Evolutionary conservation across 768 basidiomycete genomes (phyloP), one percentile per base, ranked within the genome.

Genomic region (Leccinum incarnatum): DNA sequence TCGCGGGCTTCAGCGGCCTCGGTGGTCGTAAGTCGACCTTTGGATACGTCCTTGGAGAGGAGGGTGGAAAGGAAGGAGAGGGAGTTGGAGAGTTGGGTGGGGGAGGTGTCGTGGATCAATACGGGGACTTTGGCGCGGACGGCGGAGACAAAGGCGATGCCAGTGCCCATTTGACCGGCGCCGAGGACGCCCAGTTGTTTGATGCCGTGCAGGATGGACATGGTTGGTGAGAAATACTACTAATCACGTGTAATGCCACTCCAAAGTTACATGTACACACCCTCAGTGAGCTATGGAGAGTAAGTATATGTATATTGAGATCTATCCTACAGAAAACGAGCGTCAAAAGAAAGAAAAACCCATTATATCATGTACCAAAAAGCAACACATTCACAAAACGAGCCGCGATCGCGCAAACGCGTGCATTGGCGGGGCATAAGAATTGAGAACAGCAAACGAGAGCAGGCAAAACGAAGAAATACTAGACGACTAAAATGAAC

Each of bases 91-190:
- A 97, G 79, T 69, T 96, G 93, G 23, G 82, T 79, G 1, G 81
- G 65, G 5, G 91, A 93, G 37, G 82, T 79, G 78, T 98, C 95
- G 64, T 92, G 82, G n/a, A 98, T 73, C 36, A 91, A 78, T 4
- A 97, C 92, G 3, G 91, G 86, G 5, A 95, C 87, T 67, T 86
- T 87, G 45, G 95, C 96, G 34, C 89, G 86, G 23, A 95, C 78
- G 40, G 92, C 89, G 19, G 93, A 81, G 45, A 96, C 93, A 54
- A 89, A 82, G 61, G 94, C 92, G 50, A 98, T 98, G 2, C 95
- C 96, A 0, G 91, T 85, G 62, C 95, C 95, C 90, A 91, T 92
- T 70, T 93, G 90, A 51, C 91, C 91, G 19, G 89, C 87, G 48
- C 91, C 90, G 36, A 95, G 79, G 61, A 95, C 84, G 23, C 89